Evolutionary conservation across 495 filamentous ascomycete species (phyloP), one percentile per base, ranked within the genome.

Genomic region (Xylaria grammica): DNA sequence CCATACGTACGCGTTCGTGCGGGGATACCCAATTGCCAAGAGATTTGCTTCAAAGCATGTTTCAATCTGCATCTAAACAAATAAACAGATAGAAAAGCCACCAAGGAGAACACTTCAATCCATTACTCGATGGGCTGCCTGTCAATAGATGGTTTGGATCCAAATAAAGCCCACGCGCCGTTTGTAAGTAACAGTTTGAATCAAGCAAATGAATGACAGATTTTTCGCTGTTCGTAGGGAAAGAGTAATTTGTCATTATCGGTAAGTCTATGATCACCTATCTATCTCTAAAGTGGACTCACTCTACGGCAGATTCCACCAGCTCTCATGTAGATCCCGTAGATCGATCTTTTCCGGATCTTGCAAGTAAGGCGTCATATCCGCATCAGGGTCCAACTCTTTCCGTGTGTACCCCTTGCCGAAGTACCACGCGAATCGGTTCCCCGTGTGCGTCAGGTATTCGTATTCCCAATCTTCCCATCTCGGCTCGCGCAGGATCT

Each of bases 381-480:
- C 79, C 34, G 66, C 63, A 6, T 32, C 40, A 19, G 65, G 64
- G 62, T 79, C 77, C 65, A 68, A 55, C 69, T 81, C 79, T 66
- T 73, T 78, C 44, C 51, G 65, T 13, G 79, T 82, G 62, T 71
- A 74, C 8, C 79, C 79, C n/a, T 73, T 74, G 11, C 79, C 79
- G 45, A 81, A 81, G 53, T 78, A 82, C 76, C 76, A 79, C 5
- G 67, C 64, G 48, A 81, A 77, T 59, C 79, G 62, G 55, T 82
- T 82, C 0, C 76, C 78, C n/a, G 62, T 66, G 10, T 73, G 67
- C 2, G 73, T 69, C 8, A 80, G 67, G 69, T 88, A 86, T 60
- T 80, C 81, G 71, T 87, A 91, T 60, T 91, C 88, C 77, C 79
- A 91, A 69, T 92, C 89, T 74, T 92, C 89, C 87, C 88, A 91